Conservation (phyloP, 169 alveolate genomes). For the Plasmodium berghei region DNA sequence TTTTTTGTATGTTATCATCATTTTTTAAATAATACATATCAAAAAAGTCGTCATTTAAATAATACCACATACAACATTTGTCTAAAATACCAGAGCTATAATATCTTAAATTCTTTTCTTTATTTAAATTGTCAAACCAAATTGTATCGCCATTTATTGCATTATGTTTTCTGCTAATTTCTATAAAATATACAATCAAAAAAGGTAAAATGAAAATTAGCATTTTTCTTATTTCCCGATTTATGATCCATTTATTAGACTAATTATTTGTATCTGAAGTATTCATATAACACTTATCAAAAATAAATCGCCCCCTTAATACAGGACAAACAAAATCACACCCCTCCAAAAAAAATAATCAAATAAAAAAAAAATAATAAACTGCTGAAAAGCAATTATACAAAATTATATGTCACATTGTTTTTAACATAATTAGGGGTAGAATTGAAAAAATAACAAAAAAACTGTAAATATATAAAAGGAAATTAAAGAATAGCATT, state of each 20-base stretch:
- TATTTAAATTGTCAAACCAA: conserved; percentile 40
- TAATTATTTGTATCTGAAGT: too few species aligned
- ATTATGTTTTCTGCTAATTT: conserved; percentile 1
- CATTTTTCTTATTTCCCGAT: conserved; percentile 9
- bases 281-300: too few species aligned
- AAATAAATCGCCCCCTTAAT: too few species aligned
- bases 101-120: conserved; percentile 35
- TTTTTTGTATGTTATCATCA: conserved; percentile 5
- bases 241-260: not conserved
- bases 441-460: too few species aligned
- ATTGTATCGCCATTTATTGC: conserved; percentile 9
- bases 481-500: too few species aligned
- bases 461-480: too few species aligned
- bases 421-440: too few species aligned
- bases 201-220: conserved; percentile 8
- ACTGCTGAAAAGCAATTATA: too few species aligned
- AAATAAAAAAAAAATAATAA: too few species aligned
- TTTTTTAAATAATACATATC: conserved; percentile 26
- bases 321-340: too few species aligned
- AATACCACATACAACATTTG: conserved; percentile 55
- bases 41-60: conserved; percentile 45
- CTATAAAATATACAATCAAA: conserved; percentile 25
- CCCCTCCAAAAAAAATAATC: too few species aligned
- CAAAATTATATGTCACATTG: too few species aligned
- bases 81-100: conserved; percentile 14